Conservation (phyloP, 2,329 filamentous ascomycete genomes). For the Hypoxylon sp. region DNA sequence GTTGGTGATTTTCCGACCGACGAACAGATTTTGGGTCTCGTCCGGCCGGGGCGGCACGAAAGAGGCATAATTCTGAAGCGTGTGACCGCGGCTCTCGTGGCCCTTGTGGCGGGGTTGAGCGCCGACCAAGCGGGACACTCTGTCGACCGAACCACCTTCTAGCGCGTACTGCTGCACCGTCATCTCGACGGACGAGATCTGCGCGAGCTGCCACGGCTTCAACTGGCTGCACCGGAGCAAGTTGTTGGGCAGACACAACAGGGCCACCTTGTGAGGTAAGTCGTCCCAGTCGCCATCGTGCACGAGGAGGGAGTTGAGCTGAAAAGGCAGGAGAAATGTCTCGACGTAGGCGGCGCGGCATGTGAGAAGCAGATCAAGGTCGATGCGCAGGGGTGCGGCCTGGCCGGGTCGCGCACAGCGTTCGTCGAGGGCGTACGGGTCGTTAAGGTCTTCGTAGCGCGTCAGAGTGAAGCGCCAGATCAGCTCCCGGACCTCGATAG, state of each 20-base stretch:
- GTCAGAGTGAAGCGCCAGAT: slow-evolving; percentile 41
- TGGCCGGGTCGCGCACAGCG: slow-evolving; percentile 37
- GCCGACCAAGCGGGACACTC: slow-evolving; percentile 37
- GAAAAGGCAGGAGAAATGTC: slow-evolving; percentile 40
- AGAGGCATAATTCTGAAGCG: slow-evolving; percentile 21
- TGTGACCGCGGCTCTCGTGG: slow-evolving; percentile 30
- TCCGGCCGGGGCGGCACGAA: slow-evolving; percentile 20
- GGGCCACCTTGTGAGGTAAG: slow-evolving; percentile 25
- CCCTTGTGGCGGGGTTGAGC: slow-evolving; percentile 35
- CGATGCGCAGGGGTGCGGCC: slow-evolving; percentile 36
- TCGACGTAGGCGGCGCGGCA: slow-evolving; percentile 43
- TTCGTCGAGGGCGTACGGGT: slow-evolving; percentile 25
- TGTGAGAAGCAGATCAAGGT: slow-evolving; percentile 36
- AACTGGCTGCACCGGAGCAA: slow-evolving; percentile 23
- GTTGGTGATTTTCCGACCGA: slow-evolving; percentile 35
- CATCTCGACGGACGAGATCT: slow-evolving; percentile 39
- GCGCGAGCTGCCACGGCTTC: slow-evolving; percentile 42
- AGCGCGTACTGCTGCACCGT: slow-evolving; percentile 37
- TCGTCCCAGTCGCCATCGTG: slow-evolving; percentile 33
- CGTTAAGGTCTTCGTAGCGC: slow-evolving; percentile 34
- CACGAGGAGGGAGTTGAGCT: slow-evolving; percentile 35
- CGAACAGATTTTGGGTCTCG: slow-evolving; percentile 2
- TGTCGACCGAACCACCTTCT: slow-evolving; percentile 41
- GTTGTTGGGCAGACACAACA: slow-evolving; percentile 27
- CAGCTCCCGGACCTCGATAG: slow-evolving; percentile 38